Base-by-base conservation (phyloP, 139 green algal genomes). In the Auxenochlorella protothecoides region DNA sequence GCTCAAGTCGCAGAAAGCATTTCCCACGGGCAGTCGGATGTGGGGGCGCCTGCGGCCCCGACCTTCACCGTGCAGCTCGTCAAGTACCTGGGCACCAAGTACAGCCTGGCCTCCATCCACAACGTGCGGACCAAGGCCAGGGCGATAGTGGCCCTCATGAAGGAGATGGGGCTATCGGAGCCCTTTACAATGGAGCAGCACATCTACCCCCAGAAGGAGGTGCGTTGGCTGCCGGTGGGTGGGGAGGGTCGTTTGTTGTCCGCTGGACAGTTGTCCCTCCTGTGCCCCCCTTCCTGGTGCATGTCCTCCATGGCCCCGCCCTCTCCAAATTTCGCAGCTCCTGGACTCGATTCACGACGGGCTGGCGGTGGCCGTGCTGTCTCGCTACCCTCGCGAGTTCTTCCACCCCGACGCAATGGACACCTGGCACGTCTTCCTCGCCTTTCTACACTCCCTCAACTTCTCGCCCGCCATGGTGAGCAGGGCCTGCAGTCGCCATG, bases 151-250 rank as follows among this genome's bases (percentile, higher is more conserved):
- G 54, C 67, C 2, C 67, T 68, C 16, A 60, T 78, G 60, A 60
- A 53, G 14, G 54, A 13, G 55, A 6, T 16, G 59, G 12, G 10
- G 54, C 63, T 79, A 56, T 71, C 60, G 3, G 13, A 44, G 27
- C 27, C 27, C 27, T 44, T 44, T 44, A 44, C 27, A 44, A 44
- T 79, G 63, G 59, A 73, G 53, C 56, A 65, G 0, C 70, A 81
- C 14, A 72, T 81, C 8, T 66, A 78, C 53, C 71, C 71, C 10
- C 79, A 82, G 63, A 53, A 72, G 14, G 51, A 82, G 72, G 73
- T 78, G 65, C 51, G 51, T 7, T 6, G 44, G 13, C 12, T 7
- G 52, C 7, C 10, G 5, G 65, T 44, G 65, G 4, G 65, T 14
- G 65, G 9, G 5, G 65, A 51, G 9, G 3, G 57, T 62, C 9